Conservation (phyloP, 306 rosid species). For the Malus asiatica region DNA sequence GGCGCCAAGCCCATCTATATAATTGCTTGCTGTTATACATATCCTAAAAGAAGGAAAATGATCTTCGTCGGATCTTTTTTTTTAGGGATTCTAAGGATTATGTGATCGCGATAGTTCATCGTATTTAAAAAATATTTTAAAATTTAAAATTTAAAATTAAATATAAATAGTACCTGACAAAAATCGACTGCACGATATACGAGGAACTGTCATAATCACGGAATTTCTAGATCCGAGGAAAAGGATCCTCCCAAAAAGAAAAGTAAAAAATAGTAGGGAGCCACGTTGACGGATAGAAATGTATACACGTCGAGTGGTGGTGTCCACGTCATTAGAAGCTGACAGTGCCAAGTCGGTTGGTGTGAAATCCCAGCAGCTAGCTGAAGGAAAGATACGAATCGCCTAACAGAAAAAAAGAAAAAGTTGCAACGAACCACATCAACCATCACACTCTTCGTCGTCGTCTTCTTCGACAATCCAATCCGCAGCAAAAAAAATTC, state of each 20-base stretch:
- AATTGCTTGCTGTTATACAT: too few relatives aligned
- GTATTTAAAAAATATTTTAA: rapidly evolving
- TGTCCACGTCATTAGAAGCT: slow-evolving; percentile 10
- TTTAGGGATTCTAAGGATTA: rapidly evolving
- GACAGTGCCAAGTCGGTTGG: slow-evolving; percentile 1
- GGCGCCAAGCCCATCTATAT: too few relatives aligned
- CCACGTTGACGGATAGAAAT: neutral
- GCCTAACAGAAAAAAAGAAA: neutral
- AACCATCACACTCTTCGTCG: neutral
- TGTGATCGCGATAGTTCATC: rapidly evolving
- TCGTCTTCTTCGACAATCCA: neutral
- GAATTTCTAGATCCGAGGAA: too few relatives aligned
- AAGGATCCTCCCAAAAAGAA: too few relatives aligned
- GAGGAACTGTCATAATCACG: rapidly evolving
- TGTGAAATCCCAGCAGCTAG: neutral
- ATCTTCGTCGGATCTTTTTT: rapidly evolving
- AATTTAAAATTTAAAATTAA: too few relatives aligned
- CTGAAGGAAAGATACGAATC: neutral
- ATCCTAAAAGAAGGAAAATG: too few relatives aligned
- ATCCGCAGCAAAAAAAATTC: neutral
- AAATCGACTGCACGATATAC: rapidly evolving
- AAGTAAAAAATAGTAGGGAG: neutral
- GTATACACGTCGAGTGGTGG: neutral
- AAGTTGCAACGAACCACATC: neutral
- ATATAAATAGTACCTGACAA: too few relatives aligned